Evolutionary conservation across 176 grass and related monocot species (phyloP).

Genomic region (barley (Hordeum vulgare)): MorexV3_pseudomolecules_assembly NC_058520.1:555182766-555183265

Average conservation of each 20-base stretch:
- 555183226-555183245: not conserved
- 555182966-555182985: slow-evolving; percentile 9
- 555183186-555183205: not conserved
- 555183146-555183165: not conserved
- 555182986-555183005: slow-evolving; percentile 18
- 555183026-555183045: not conserved
- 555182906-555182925: not conserved
- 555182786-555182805: not conserved
- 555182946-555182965: slow-evolving; percentile 23
- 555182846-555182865: not conserved
- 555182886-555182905: slow-evolving; percentile 39
- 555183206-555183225: not conserved
- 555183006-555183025: not conserved
- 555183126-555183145: not conserved
- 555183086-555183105: not conserved
- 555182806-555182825: not conserved
- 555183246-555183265: not conserved
- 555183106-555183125: not conserved
- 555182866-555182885: not conserved
- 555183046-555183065: slow-evolving; percentile 37
- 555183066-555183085: slow-evolving; percentile 31
- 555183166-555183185: not conserved
- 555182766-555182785: not conserved
- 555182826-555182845: not conserved
- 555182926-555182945: not conserved